Conservation (phyloP, 371 early-diverging fungal genomes). For the Haplosporangium sp. region DNA sequence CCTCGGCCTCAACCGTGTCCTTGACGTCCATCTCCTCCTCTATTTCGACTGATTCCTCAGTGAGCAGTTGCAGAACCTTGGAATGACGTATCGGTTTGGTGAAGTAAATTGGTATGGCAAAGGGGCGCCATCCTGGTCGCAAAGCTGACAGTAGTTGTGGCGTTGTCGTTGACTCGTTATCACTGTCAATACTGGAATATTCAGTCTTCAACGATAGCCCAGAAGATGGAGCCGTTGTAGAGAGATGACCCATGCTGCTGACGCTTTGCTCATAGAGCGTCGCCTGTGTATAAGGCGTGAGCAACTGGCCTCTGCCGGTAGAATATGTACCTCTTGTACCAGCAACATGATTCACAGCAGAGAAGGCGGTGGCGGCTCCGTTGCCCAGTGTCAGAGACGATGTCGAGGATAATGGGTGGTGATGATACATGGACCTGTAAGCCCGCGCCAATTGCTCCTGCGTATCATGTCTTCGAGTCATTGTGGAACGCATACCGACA, state of each 20-base stretch:
- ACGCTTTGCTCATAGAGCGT: constrained; percentile 35
- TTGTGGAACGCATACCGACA: neutral
- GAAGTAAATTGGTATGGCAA: constrained; percentile 36
- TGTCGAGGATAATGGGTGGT: constrained; percentile 25
- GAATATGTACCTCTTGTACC: neutral
- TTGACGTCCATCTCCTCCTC: constrained; percentile 13
- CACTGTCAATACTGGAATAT: constrained; percentile 40
- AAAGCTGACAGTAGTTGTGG: neutral
- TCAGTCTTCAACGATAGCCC: constrained; percentile 22
- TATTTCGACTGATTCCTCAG: constrained; percentile 23
- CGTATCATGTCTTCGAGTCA: neutral
- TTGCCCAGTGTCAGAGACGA: constrained; percentile 29
- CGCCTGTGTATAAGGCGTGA: constrained; percentile 31
- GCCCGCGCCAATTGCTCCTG: neutral
- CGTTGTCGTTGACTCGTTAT: constrained; percentile 29
- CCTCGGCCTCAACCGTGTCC: neutral
- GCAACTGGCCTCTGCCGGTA: constrained; percentile 20
- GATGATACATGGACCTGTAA: constrained; percentile 12
- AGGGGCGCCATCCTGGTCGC: constrained; percentile 11
- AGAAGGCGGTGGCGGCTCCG: neutral
- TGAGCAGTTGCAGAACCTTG: constrained; percentile 34
- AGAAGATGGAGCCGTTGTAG: constrained; percentile 20
- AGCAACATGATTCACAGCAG: no score
- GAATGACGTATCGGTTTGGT: constrained; percentile 54
- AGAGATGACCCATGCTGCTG: constrained; percentile 36